Evolutionary conservation across 2,329 filamentous ascomycete species (phyloP), one percentile per base, ranked within the genome.

Genomic region (Cercospora zeae-maydis): DNA sequence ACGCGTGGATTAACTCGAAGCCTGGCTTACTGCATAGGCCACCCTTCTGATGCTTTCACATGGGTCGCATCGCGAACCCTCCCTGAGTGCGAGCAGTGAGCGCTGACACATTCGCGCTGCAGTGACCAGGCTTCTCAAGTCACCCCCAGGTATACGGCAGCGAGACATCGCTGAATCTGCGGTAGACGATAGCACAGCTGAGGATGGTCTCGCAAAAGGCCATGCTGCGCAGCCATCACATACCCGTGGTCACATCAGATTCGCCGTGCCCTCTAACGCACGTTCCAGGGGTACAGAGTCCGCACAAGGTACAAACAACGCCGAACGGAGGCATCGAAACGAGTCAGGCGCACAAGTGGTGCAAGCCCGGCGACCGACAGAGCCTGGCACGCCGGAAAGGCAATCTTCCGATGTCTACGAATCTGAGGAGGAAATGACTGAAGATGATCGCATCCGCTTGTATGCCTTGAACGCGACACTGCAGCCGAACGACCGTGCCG

Each of bases 371-470:
- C 39, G 19, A 45, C 16, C 16, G 13, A 10, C 19, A 24, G 39
- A 16, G 16, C 39, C 19, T 45, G 39, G 19, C 39, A 13, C 39
- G 39, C 19, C 13, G 2, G 9, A 45, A 9, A 16, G 27, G 24
- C 24, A 31, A 4, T 13, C 14, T 31, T 52, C 6, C 49, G 31
- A 36, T 33, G 47, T 9, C 7, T 57, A 62, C 11, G 47, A 31
- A 4, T 10, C 39, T 16, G 47, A 30, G 47, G 36, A 59, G 33
- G 45, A 59, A 3, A 65, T 64, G 63, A 63, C 55, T 47, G 67
- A 70, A n/a, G 52, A 66, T 11, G 58, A 62, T 3, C 13, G 30
- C 3, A 63, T 69, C 53, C 59, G 55, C 19, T 37, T 63, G 39
- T 69, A 66, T 39, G 65, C 63, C 13, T 49, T 24, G n/a, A 19